Evolutionary conservation across 805 yeast genomes (phyloP), one percentile per base, ranked within the genome.

Genomic region (Ogataea corticis): DNA sequence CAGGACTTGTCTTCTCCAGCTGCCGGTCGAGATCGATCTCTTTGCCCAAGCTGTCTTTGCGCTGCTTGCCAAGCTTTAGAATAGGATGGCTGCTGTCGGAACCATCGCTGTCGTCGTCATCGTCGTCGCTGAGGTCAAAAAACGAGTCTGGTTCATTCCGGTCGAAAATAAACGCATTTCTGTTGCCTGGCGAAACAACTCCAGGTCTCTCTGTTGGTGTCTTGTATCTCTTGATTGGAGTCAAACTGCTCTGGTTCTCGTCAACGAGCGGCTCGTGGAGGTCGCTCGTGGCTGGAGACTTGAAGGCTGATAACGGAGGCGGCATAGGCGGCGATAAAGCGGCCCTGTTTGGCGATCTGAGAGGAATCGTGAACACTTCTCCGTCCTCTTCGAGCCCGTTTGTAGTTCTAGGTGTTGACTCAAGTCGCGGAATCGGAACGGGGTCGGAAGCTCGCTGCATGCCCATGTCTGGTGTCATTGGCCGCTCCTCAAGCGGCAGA

Each of bases 291-390:
- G 39, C 38, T 2, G 50, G 51, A 11, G 53, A 49, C 19, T 19
- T 33, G 39, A 47, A 47, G 6, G 54, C 49, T 4, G 57, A 41
- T 11, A 47, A 29, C 6, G 48, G 49, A 1, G 47, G 44, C 2
- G 27, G 28, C n/a, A 21, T 21, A 9, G 33, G 16, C 21, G 55
- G 46, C 0, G 54, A 40, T 4, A 25, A 25, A 2, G 42, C 38
- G 11, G 44, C 21, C 40, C 67, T 52, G 33, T 52, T 55, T 2
- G 69, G 69, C 13, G 69, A 65, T 42, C 68, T 54, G 14, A 61
- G 33, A 12, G 69, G 68, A 27, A 62, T 62, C 3, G 56, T 52
- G 27, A 59, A 46, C 25, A 55, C 28, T n/a, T 56, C 56, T 14
- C 52, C 58, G 16, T 50, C 56, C 12, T 58, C 51, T n/a, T 45